phyloP scores from a whole-genome alignment of 1,284 basidiomycete genomes.

The Heliocybe sulcata region DNA sequence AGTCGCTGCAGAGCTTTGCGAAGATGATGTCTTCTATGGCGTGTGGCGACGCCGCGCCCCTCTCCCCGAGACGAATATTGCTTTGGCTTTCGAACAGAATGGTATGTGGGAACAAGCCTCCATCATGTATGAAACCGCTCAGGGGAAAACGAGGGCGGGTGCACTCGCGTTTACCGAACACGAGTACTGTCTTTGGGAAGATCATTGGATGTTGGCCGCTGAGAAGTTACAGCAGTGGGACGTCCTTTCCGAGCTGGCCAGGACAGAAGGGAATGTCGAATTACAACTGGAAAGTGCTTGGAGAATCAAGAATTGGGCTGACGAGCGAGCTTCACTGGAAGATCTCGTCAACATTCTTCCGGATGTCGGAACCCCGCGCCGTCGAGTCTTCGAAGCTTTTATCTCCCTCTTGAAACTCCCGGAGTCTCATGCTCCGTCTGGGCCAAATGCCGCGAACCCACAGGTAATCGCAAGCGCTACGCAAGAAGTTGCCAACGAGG shows the following conservation, averaged over 20 bases:
- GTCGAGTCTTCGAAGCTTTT: conserved; percentile 95
- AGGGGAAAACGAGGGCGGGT: conserved; percentile 80
- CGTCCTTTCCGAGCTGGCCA: conserved; percentile 87
- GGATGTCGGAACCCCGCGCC: conserved; percentile 87
- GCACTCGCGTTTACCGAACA: conserved; percentile 89
- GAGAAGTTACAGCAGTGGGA: conserved; percentile 99
- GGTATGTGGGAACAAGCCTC: conserved; percentile 97
- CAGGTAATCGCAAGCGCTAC: background rate
- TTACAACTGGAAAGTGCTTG: conserved; percentile 93
- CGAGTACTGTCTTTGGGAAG: conserved; percentile 98
- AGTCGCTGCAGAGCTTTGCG: conserved; percentile 90
- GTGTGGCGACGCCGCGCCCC: conserved; percentile 88
- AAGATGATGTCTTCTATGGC: conserved; percentile 98
- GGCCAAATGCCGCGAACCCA: background rate
- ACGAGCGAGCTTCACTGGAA: conserved; percentile 77
- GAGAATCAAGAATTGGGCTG: conserved; percentile 90
- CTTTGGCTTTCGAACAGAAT: conserved; percentile 92
- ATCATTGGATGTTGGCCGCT: conserved; percentile 96
- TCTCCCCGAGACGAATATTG: conserved; percentile 88
- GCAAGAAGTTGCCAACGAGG: background rate
- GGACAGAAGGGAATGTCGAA: conserved; percentile 88
- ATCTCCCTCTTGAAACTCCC: conserved; percentile 74
- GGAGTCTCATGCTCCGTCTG: conserved; percentile 39
- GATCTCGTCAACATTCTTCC: conserved; percentile 79
- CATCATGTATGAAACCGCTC: conserved; percentile 86